These are phyloP conservation scores for Trametes sanguinea DNA, from an alignment of 768 basidiomycete genomes.

Conservation along the genomic window DNA sequence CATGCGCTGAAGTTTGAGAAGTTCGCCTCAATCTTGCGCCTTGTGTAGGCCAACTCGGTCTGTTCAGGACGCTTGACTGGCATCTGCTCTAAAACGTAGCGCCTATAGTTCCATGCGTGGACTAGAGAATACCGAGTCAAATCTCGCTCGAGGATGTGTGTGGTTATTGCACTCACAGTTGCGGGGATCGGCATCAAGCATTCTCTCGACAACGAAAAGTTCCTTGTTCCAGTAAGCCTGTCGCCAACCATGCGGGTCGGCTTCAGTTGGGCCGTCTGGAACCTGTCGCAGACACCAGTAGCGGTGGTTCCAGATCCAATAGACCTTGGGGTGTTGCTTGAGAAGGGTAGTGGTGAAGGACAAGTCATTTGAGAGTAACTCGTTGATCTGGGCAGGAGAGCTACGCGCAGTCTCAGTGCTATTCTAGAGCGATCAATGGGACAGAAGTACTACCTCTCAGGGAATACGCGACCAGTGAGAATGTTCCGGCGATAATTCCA, in stretches of 20 bases:
- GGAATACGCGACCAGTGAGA: conserved; percentile 70
- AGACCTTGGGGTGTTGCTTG: conserved; percentile 89
- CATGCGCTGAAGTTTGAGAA: conserved; percentile 99
- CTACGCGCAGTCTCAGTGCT: conserved; percentile 38
- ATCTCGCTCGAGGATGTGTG: neutral
- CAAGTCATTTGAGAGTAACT: conserved; percentile 71
- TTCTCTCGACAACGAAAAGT: conserved; percentile 84
- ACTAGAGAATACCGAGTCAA: conserved; percentile 48
- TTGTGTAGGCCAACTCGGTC: conserved; percentile 85
- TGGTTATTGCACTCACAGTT: conserved; percentile 69
- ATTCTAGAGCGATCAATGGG: neutral
- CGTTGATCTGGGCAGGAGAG: conserved; percentile 59
- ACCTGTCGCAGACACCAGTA: conserved; percentile 92
- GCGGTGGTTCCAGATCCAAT: conserved; percentile 99
- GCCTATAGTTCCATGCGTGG: conserved; percentile 92
- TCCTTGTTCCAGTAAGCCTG: conserved; percentile 83
- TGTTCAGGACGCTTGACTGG: conserved; percentile 54
- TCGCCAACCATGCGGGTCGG: conserved; percentile 66
- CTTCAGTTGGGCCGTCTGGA: conserved; percentile 67
- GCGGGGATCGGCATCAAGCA: conserved; percentile 87
- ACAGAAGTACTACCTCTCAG: conserved; percentile 49
- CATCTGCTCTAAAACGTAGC: conserved; percentile 78
- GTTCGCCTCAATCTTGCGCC: conserved; percentile 87
- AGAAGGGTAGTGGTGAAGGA: conserved; percentile 79
- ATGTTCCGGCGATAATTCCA: conserved; percentile 95